Evolutionary conservation across 129 eudicot genomes (phyloP).

Genomic region (Apium graveolens): DNA sequence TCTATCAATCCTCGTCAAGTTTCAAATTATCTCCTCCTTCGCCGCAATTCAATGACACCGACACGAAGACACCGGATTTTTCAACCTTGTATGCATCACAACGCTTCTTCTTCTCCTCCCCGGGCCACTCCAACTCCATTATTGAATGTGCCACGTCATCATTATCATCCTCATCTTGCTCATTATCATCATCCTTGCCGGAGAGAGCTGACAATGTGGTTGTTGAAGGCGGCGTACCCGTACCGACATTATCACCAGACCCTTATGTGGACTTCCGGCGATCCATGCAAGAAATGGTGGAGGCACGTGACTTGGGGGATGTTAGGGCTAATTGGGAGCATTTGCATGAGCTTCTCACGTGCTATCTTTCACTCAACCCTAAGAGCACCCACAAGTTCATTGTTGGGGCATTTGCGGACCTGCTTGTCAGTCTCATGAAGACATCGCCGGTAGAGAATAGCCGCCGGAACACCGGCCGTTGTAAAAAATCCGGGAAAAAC

Average conservation of each 20-base stretch:
- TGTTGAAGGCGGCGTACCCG: slow-evolving; percentile 39
- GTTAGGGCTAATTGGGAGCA: slow-evolving; percentile 68
- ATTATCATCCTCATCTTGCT: slow-evolving; percentile 28
- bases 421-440: slow-evolving; percentile 57
- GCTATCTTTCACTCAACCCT: slow-evolving; percentile 75
- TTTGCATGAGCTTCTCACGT: slow-evolving; percentile 78
- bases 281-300: slow-evolving; percentile 99
- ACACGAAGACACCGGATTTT: slow-evolving; percentile 40
- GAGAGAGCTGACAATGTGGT: slow-evolving; percentile 6
- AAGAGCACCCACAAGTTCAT: slow-evolving; percentile 82
- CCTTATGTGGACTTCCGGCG: slow-evolving; percentile 74
- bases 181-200: slow-evolving; percentile 25
- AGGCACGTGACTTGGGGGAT: slow-evolving; percentile 64
- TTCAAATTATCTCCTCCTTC: slow-evolving; percentile 12
- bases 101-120: slow-evolving; percentile 93
- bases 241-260: slow-evolving; percentile 79
- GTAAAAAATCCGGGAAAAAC: background rate
- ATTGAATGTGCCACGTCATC: slow-evolving; percentile 44
- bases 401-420: slow-evolving; percentile 84
- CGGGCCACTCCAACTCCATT: slow-evolving; percentile 87
- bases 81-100: slow-evolving; percentile 61
- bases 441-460: slow-evolving; percentile 18
- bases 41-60: slow-evolving; percentile 11
- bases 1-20: slow-evolving; percentile 37
- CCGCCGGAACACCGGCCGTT: background rate